A percentile compares a stretch with the other conserved stretches of the same genome.
phyloP scores from a whole-genome alignment of 331 rosid genomes.

The Saraca asoca region DNA sequence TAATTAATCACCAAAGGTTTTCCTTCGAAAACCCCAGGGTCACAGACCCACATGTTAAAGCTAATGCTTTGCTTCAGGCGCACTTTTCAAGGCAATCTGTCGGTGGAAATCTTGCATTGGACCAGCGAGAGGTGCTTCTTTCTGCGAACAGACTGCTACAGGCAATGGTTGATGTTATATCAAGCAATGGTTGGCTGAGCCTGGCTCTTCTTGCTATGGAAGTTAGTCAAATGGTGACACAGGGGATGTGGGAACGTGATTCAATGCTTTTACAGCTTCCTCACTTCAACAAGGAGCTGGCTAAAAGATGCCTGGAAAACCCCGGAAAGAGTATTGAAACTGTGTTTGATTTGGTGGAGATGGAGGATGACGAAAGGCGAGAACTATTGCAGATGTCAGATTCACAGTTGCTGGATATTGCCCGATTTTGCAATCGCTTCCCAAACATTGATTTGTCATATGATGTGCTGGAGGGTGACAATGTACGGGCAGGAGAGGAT shows the following conservation, averaged over 20 bases:
- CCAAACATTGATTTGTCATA: constrained; percentile 78
- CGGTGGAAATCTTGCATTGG: constrained; percentile 80
- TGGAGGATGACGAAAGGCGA: constrained; percentile 83
- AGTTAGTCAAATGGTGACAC: constrained; percentile 96
- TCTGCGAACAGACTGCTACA: constrained; percentile 83
- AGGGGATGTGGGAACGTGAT: constrained; percentile 94
- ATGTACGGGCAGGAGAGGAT: constrained; percentile 65
- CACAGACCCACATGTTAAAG: constrained; percentile 84
- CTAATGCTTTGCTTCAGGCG: constrained; percentile 92
- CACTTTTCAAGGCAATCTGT: constrained; percentile 81
- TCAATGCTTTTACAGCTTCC: constrained; percentile 92
- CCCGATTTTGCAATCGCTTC: constrained; percentile 79
- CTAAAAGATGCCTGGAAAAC: constrained; percentile 74
- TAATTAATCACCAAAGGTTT: constrained; percentile 92
- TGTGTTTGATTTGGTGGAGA: constrained; percentile 83
- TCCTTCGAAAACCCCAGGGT: constrained; percentile 82
- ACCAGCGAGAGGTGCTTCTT: constrained; percentile 87
- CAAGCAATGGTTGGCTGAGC: constrained; percentile 92
- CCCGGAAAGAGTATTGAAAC: constrained; percentile 72
- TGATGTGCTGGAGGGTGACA: constrained; percentile 66
- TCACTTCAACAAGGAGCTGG: constrained; percentile 88
- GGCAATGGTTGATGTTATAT: constrained; percentile 95
- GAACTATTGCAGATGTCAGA: constrained; percentile 83
- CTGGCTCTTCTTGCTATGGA: constrained; percentile 92
- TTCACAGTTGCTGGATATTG: constrained; percentile 70